Percentiles rank a stretch among this genome's conserved stretches.
phyloP scores from a whole-genome alignment of 2,329 filamentous ascomycete genomes.

The Fusarium sp. region DNA sequence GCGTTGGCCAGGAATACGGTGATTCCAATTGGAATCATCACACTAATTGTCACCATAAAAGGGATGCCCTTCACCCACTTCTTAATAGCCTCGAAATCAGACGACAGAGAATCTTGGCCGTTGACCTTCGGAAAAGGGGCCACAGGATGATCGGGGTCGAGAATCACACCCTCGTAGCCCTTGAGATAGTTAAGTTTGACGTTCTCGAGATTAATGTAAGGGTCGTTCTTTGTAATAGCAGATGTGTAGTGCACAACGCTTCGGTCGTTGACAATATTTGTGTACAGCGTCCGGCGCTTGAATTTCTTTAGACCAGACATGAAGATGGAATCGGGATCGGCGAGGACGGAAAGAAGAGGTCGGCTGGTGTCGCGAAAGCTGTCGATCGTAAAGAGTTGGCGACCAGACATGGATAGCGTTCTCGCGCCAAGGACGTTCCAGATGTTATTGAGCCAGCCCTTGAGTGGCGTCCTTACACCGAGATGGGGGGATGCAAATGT shows the following conservation, averaged over 20 bases:
- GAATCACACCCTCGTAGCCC: constrained; percentile 79
- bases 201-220: constrained; percentile 75
- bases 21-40: constrained; percentile 81
- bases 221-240: constrained; percentile 80
- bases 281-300: constrained; percentile 81
- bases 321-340: constrained; percentile 88
- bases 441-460: constrained; percentile 73
- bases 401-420: constrained; percentile 84
- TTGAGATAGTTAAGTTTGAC: constrained; percentile 79
- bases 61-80: constrained; percentile 67
- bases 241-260: constrained; percentile 88
- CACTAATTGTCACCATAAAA: constrained; percentile 70
- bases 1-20: constrained; percentile 81
- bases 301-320: constrained; percentile 83
- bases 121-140: constrained; percentile 57
- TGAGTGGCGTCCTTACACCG: constrained; percentile 77
- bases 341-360: constrained; percentile 83
- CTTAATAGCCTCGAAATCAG: constrained; percentile 50
- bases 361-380: constrained; percentile 84
- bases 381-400: constrained; percentile 90
- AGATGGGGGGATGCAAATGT: constrained; percentile 91
- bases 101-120: constrained; percentile 49
- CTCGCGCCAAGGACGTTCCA: constrained; percentile 89
- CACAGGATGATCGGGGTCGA: constrained; percentile 76
- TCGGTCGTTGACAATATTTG: constrained; percentile 88